These are phyloP conservation scores for Conoideocrella luteorostrata DNA, from an alignment of 2,329 filamentous ascomycete species.

Conservation along the genomic window DNA sequence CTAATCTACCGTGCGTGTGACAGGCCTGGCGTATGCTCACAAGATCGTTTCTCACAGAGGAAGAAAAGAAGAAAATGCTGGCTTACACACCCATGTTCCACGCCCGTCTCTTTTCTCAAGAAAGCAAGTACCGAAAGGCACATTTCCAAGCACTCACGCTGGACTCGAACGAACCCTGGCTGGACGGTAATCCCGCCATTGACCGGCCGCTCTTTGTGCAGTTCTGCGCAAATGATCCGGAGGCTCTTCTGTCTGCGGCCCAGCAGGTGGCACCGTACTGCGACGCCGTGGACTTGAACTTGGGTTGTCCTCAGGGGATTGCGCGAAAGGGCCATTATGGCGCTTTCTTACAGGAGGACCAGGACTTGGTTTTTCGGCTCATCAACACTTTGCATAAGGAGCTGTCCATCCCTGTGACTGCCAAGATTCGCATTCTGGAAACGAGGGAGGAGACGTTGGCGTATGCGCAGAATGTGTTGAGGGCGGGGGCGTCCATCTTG, in stretches of 20 bases:
- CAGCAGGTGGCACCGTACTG: conserved; percentile 76
- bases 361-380: conserved; percentile 72
- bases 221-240: conserved; percentile 86
- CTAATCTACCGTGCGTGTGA: too few species aligned
- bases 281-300: conserved; percentile 90
- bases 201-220: conserved; percentile 93
- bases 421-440: conserved; percentile 88
- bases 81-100: conserved; percentile 97
- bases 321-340: conserved; percentile 87
- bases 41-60: conserved; percentile 76
- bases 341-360: conserved; percentile 90
- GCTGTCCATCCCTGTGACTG: conserved; percentile 79
- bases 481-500: conserved; percentile 84
- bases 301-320: conserved; percentile 95
- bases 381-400: conserved; percentile 77
- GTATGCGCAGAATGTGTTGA: conserved; percentile 82
- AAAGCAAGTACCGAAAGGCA: conserved; percentile 65
- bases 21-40: conserved; percentile 95
- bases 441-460: conserved; percentile 78
- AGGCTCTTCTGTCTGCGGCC: conserved; percentile 74
- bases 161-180: conserved; percentile 40
- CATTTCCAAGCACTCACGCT: conserved; percentile 67
- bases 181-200: conserved; percentile 79
- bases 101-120: conserved; percentile 78
- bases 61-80: conserved; percentile 60